Conservation (phyloP, 2,329 filamentous ascomycete genomes). For the Colletotrichum sublineola region DNA sequence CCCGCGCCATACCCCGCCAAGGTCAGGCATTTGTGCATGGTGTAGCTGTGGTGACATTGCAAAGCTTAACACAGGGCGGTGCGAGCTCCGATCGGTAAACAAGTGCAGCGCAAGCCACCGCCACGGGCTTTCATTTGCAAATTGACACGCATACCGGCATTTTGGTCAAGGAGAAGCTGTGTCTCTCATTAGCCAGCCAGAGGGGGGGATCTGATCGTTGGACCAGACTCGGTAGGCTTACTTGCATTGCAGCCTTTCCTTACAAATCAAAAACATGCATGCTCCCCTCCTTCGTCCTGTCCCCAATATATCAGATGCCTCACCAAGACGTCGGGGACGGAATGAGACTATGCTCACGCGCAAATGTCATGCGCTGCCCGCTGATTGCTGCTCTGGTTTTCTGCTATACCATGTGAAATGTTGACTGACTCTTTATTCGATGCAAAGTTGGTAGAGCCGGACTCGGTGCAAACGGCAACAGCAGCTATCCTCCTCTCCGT, state of each 20-base stretch:
- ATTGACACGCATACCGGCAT: not conserved
- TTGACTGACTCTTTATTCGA: conserved; percentile 29
- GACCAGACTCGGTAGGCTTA: conserved; percentile 41
- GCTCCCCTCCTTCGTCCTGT: not conserved
- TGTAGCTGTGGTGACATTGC: conserved; percentile 39
- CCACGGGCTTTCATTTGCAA: not conserved
- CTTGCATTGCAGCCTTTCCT: conserved; percentile 39
- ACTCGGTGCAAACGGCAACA: conserved; percentile 11
- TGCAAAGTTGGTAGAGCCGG: conserved; percentile 14
- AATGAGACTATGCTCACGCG: not conserved
- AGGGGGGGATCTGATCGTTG: not conserved
- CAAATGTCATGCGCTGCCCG: not conserved
- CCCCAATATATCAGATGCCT: conserved; percentile 2
- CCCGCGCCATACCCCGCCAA: conserved; percentile 31
- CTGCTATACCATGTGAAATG: conserved; percentile 39
- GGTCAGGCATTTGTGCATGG: conserved; percentile 42
- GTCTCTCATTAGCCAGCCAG: not conserved
- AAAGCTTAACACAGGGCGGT: conserved; percentile 33
- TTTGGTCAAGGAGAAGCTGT: conserved; percentile 5
- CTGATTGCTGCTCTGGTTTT: conserved; percentile 1
- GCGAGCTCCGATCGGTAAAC: conserved; percentile 23
- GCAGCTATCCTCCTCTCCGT: conserved; percentile 4
- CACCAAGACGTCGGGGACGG: not conserved
- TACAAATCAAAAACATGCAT: conserved; percentile 29
- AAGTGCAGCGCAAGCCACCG: conserved; percentile 33